Evolutionary conservation across 2,329 filamentous ascomycete genomes (phyloP), one percentile per base, ranked within the genome.

Genomic region (Aspergillus candidus): DNA sequence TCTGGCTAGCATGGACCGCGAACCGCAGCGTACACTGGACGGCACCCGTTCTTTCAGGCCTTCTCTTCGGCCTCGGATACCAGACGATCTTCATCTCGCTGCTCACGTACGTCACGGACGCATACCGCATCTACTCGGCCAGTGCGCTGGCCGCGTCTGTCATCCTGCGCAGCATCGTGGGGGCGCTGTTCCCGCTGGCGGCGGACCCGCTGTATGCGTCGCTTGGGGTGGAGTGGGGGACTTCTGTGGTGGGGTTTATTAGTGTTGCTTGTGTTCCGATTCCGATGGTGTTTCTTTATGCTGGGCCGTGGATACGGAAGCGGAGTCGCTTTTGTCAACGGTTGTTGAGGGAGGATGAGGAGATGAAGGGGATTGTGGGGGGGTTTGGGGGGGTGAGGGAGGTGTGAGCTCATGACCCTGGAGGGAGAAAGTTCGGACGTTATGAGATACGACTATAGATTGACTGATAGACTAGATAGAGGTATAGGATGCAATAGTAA

Each of bases 121-220:
- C 81, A n/a, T 85, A 85, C 61, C 76, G 80, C 51, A 74, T 80
- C 36, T 84, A 78, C 54, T 79, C 80, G 0, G 78, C 78, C 1
- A 76, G 72, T 13, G 78, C 75, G 3, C 70, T 78, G 42, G 76
- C 76, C 0, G 74, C 76, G 0, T 67, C 74, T 1, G 73, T 70
- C 4, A 73, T 72, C 38, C 64, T 68, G 38, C 69, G 77, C 3
- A 76, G 71, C 17, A 55, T 78, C 3, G 63, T 77, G 8, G 78
- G 75, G 1, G 73, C 73, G 1, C 66, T 82, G 1, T 68, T 84
- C 36, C 80, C 81, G 4, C 67, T 84, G 11, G 69, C 67, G 6
- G 64, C 66, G 5, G 53, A 55, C 12, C 57, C 58, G 2, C 62
- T 72, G 51, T 72, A 71, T 48, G 34, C 49, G 3, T 55, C 51